Conservation (phyloP, 2,329 filamentous ascomycete species). For the Daldinia sp. region DNA sequence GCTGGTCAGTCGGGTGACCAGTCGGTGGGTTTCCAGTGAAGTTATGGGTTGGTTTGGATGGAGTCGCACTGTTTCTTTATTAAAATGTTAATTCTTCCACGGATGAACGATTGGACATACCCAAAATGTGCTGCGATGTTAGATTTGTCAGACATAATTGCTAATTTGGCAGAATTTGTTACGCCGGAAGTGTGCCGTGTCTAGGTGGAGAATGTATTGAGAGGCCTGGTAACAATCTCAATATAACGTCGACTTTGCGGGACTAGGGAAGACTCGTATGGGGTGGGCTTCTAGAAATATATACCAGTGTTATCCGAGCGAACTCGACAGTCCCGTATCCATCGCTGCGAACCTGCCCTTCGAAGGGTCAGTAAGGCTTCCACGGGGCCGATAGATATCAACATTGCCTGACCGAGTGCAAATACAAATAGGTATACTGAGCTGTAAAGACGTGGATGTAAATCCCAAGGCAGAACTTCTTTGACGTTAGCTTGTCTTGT, state of each 20-base stretch:
- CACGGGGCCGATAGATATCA: too few species aligned
- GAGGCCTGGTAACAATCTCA: too few species aligned
- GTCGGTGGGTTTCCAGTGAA: conserved; percentile 7
- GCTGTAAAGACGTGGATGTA: neutral
- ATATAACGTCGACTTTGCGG: too few species aligned
- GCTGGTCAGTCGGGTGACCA: neutral
- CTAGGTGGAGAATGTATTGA: too few species aligned
- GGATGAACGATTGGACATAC: neutral
- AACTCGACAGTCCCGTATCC: neutral
- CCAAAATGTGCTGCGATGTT: neutral
- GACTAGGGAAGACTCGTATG: too few species aligned
- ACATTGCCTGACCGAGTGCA: too few species aligned
- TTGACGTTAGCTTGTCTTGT: neutral
- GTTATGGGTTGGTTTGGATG: conserved; percentile 4
- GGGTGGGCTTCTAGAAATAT: neutral
- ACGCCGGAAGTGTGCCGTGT: too few species aligned
- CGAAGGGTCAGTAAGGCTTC: neutral
- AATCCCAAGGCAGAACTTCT: neutral
- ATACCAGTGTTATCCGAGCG: neutral
- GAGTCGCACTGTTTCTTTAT: neutral
- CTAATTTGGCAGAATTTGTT: too few species aligned
- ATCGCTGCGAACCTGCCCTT: neutral
- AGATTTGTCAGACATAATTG: neutral
- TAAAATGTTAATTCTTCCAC: neutral
- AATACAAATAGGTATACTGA: too few species aligned